Evolutionary conservation across 495 filamentous ascomycete genomes (phyloP), one percentile per base, ranked within the genome.

Genomic region (Polyplosphaeria fusca): DNA sequence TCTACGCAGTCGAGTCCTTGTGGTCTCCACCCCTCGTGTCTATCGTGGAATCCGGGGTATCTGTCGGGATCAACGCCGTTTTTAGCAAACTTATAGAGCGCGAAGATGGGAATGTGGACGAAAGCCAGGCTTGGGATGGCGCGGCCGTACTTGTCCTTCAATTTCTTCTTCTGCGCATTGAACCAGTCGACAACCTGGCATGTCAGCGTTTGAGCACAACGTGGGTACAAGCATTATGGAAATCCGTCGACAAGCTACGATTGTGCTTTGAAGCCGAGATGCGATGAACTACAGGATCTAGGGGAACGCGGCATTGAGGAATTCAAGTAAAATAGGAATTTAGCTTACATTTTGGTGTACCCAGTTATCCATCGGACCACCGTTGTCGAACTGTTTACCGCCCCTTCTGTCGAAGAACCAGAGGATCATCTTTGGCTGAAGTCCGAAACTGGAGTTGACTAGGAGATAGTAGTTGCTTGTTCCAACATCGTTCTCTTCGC

Each of bases 381-480:
- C 60, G 5, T 66, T 64, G 39, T 83, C 78, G 60, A 76, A 82
- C 23, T 70, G 60, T 41, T 73, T 74, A 0, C 87, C 86, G 32
- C 86, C 86, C 28, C 77, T 76, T 48, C 76, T 81, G 66, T 91
- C 87, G 62, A 91, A 89, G 72, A 89, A 89, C 84, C 84, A 91
- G 26, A 89, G 74, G 2, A 91, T 58, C 12, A 85, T 70, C 12
- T 68, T 68, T 5, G 79, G 79, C 1, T 52, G 71, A 0, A 68
- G 71, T 68, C 51, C 50, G 2, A 38, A 9, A n/a, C 68, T 51
- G 7, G 65, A 51, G 52, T 76, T 81, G 0, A 85, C 68, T 0
- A 73, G 74, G 1, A 89, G 69, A 56, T 82, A 87, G 63, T 89
- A 89, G 58, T 91, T 89, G 0, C 82, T 79, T 0, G 86, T 72